Base-by-base conservation (phyloP, 306 rosid genomes). In the Begonia fuchsioides region DNA sequence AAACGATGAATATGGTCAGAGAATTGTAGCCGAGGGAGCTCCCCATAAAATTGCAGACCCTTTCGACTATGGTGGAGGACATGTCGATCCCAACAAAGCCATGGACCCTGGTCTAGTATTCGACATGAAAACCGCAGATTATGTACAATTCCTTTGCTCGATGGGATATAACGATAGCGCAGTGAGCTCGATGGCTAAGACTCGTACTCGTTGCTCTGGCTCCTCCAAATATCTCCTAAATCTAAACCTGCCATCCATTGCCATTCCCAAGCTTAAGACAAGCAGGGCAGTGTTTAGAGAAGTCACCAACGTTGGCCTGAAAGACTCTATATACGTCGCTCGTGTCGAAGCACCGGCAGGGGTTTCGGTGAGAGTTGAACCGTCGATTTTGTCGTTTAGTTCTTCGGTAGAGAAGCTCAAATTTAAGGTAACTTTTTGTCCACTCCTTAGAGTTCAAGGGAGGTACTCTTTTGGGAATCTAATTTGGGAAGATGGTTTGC, bases 51-150 rank as follows among this genome's bases (percentile, higher is more conserved):
- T 56, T 53, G 90, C 71, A 16, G 73, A 73, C 47, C 71, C 84
- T 15, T 80, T 80, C 44, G 84, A 80, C 72, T 70, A 70, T 54
- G 88, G 88, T 5, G 80, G 88, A 12, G 83, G 83, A 40, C 83
- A 76, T 50, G 79, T 80, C 49, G 47, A 73, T 51, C 68, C 83
- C 6, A 73, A 71, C 63, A 71, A 71, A 68, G 79, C 73, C 47
- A 47, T 63, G 39, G 39, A 45, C 52, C 84, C 79, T 3, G 90
- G 84, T 46, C 81, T 76, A 18, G 13, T 80, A 49, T 80, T 59
- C 52, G 79, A 80, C 67, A 8, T 77, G 47, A 53, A 46, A 50
- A 53, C 13, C 54, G 62, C 76, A 18, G 81, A 76, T 43, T 76
- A 76, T 38, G 11, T 60, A 14, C 63, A 7, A 18, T 81, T 74